These are phyloP conservation scores for Amaranthus tricolor DNA, from an alignment of 179 eudicot species.

Conservation along the genomic window DNA sequence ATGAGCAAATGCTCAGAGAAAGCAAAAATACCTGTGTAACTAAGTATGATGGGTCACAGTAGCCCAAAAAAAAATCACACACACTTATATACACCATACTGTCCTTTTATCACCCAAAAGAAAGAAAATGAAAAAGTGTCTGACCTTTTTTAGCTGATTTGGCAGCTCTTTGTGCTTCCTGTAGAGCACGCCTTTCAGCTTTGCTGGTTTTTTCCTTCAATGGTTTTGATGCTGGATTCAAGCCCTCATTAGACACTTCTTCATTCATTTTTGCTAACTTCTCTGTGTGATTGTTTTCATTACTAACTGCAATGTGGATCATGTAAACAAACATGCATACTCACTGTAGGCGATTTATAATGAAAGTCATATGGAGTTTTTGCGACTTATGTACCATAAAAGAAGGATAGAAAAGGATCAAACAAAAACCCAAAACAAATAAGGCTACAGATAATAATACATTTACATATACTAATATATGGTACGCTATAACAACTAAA, in stretches of 20 bases:
- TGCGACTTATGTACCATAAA: background rate
- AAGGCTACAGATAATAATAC: background rate
- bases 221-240: conserved; percentile 40
- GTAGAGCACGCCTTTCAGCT: conserved; percentile 91
- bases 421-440: background rate
- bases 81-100: background rate
- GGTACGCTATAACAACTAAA: background rate
- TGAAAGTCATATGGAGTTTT: background rate
- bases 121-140: background rate
- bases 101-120: background rate
- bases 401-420: background rate
- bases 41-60: background rate
- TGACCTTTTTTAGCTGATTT: conserved; percentile 76
- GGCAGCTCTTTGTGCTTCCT: conserved; percentile 95
- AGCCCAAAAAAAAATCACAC: background rate
- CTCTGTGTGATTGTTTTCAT: conserved; percentile 31
- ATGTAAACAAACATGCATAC: conserved; percentile 13
- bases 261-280: conserved; percentile 22
- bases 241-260: conserved; percentile 39
- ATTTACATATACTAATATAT: background rate
- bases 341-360: conserved; percentile 1
- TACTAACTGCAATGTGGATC: conserved; percentile 12
- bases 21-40: background rate
- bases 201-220: conserved; percentile 73
- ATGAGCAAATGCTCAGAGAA: too few species aligned